These are phyloP conservation scores for Porphyrellus cyaneotinctus DNA, from an alignment of 768 basidiomycete species.

Conservation along the genomic window DNA sequence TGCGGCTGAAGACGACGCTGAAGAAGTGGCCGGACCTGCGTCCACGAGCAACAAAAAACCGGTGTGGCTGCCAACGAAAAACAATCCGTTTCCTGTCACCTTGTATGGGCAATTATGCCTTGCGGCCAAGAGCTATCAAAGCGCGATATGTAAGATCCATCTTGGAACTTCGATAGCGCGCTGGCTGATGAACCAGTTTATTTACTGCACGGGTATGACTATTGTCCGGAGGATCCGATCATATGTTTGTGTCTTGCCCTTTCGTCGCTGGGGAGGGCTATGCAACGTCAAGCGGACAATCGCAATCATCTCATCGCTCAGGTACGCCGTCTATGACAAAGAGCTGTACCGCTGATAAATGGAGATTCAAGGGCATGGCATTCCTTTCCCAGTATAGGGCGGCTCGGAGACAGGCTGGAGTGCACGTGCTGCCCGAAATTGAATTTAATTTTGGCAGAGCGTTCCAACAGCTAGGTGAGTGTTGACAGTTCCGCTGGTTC, in stretches of 20 bases:
- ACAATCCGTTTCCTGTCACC: conserved; percentile 65
- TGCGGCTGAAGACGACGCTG: conserved; percentile 33
- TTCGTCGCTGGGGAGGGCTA: conserved; percentile 82
- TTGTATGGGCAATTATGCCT: conserved; percentile 83
- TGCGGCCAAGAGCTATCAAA: conserved; percentile 84
- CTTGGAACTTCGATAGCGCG: neutral
- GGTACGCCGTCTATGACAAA: neutral
- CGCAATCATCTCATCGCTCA: conserved; percentile 71
- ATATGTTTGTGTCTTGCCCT: conserved; percentile 80
- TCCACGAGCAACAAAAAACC: conserved; percentile 23
- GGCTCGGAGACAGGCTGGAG: conserved; percentile 43
- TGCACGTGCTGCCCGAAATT: conserved; percentile 59
- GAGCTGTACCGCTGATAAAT: neutral
- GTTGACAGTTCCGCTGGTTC: neutral
- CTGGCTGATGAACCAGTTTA: conserved; percentile 55
- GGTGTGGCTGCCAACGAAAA: conserved; percentile 53
- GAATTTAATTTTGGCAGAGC: conserved; percentile 91
- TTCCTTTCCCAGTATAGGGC: conserved; percentile 79
- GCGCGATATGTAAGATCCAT: conserved; percentile 72
- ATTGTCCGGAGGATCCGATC: conserved; percentile 79
- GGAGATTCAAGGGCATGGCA: conserved; percentile 61
- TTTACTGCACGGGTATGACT: conserved; percentile 75
- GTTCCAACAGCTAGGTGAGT: conserved; percentile 45
- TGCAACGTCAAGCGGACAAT: conserved; percentile 94
- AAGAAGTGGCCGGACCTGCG: conserved; percentile 22